Evolutionary conservation across 2,329 filamentous ascomycete species (phyloP), one percentile per base, ranked within the genome.

Genomic region (Thielaviopsis musarum): DNA sequence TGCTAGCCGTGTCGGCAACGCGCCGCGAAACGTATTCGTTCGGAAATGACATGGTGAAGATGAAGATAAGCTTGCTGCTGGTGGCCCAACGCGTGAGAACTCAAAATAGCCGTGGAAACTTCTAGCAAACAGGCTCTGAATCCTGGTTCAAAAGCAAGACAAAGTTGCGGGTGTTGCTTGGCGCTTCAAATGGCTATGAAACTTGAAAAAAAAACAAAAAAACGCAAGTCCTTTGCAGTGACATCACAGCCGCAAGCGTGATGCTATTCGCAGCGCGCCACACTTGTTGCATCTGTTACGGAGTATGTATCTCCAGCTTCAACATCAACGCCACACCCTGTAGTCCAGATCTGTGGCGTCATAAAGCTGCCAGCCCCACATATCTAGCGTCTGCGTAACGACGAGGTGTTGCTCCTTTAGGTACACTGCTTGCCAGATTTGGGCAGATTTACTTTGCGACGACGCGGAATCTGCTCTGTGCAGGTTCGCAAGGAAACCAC

Each of bases 11-110:
- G 30, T 95, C 89, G 13, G 90, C 90, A 41, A 97, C 91, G 65
- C 83, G 88, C 56, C 91, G 87, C 64, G 91, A 86, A 64, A 88
- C 83, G 73, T 91, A 97, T 30, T 87, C 71, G 68, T 97, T 97
- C 51, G 81, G 80, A 61, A 91, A 81, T 2, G 77, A 73, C 74
- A 78, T 79, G 59, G 22, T 62, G 61, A 26, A 54, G 28, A 53
- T 45, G 51, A 61, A 22, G n/a, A 15, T 48, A 19, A 19, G 41
- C 17, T n/a, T 12, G 30, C 30, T 10, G 6, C n/a, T 19, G 45
- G 17, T 49, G 45, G n/a, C 45, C 45, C 45, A 49, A 49, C n/a
- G 9, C 6, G 30, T 12, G 30, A 34, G 6, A 10, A 34, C 30
- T 26, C 24, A 26, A 26, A 7, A 34, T 34, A 10, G 10, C 10